Evolutionary conservation across 192 early-diverging fungal species (phyloP).

Genomic region (Jimgerdemannia flammicorona): DNA sequence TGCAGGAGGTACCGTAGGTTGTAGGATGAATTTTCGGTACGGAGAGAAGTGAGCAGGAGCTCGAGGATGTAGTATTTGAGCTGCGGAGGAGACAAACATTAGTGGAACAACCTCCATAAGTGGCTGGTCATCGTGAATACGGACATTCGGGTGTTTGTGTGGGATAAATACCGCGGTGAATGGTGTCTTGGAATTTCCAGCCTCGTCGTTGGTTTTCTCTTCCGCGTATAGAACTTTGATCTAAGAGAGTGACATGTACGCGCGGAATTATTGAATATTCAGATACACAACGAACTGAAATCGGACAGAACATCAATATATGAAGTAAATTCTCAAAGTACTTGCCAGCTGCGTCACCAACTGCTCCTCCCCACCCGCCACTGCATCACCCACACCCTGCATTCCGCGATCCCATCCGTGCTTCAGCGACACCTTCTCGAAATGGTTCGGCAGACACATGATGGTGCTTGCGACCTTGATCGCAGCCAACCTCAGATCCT

Average conservation of each 20-base stretch:
- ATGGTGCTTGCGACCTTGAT: slow-evolving; percentile 59
- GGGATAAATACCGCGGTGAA: background rate
- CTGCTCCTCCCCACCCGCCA: slow-evolving; percentile 39
- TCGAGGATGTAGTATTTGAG: slow-evolving; percentile 68
- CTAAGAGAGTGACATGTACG: background rate
- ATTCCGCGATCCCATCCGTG: slow-evolving; percentile 46
- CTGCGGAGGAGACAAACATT: slow-evolving; percentile 11
- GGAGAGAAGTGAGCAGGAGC: slow-evolving; percentile 60
- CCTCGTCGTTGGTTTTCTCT: background rate
- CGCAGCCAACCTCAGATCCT: slow-evolving; percentile 65
- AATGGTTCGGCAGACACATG: slow-evolving; percentile 68
- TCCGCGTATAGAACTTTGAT: slow-evolving; percentile 31
- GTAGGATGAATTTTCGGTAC: slow-evolving; percentile 55
- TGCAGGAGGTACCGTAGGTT: slow-evolving; percentile 67
- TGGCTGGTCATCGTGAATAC: background rate
- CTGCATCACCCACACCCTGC: slow-evolving; percentile 30
- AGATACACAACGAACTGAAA: background rate
- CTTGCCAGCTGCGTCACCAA: slow-evolving; percentile 49
- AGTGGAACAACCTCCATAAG: slow-evolving; percentile 3
- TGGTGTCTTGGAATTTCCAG: background rate
- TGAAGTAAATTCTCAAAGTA: background rate
- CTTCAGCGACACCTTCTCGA: slow-evolving; percentile 55
- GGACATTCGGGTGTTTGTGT: background rate
- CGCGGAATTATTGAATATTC: background rate
- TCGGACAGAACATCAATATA: background rate